phyloP scores from a whole-genome alignment of 1,139 yeast genomes.

The Yamadazyma blattariae region DNA sequence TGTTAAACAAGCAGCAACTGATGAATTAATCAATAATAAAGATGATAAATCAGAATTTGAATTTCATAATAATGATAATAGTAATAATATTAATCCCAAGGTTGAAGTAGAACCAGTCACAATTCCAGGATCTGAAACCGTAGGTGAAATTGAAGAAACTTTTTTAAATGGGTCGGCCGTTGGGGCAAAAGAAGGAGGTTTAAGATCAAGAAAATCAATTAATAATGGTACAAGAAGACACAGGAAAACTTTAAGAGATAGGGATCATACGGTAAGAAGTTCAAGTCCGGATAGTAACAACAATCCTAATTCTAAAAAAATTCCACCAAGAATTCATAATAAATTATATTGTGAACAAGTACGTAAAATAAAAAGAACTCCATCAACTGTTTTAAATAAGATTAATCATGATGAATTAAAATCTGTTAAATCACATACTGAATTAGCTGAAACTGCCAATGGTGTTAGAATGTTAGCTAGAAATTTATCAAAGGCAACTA shows the following conservation, averaged over 20 bases:
- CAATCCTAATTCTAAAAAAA: constrained; percentile 7
- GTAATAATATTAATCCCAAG: neutral
- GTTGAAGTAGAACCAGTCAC: too few species aligned
- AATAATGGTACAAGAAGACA: constrained; percentile 10
- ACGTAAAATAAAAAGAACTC: constrained; percentile 14
- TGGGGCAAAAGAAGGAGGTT: neutral
- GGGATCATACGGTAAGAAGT: constrained; percentile 9
- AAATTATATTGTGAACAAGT: constrained; percentile 32
- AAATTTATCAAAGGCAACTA: constrained; percentile 70
- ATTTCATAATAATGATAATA: too few species aligned
- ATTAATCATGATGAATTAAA: constrained; percentile 38
- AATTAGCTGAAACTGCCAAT: constrained; percentile 80
- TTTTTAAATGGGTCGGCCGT: too few species aligned
- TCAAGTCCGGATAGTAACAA: constrained; percentile 12
- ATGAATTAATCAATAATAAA: neutral
- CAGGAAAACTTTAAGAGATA: constrained; percentile 13
- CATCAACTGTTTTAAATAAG: constrained; percentile 31
- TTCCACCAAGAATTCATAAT: constrained; percentile 33
- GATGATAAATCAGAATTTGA: too few species aligned
- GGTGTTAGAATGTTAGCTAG: constrained; percentile 80
- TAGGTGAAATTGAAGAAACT: too few species aligned
- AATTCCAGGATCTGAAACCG: too few species aligned
- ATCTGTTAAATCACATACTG: constrained; percentile 63
- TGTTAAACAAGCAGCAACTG: constrained; percentile 1
- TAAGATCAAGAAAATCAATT: neutral